Base-by-base conservation (phyloP, 495 filamentous ascomycete genomes). In the Lophium mytilinum region DNA sequence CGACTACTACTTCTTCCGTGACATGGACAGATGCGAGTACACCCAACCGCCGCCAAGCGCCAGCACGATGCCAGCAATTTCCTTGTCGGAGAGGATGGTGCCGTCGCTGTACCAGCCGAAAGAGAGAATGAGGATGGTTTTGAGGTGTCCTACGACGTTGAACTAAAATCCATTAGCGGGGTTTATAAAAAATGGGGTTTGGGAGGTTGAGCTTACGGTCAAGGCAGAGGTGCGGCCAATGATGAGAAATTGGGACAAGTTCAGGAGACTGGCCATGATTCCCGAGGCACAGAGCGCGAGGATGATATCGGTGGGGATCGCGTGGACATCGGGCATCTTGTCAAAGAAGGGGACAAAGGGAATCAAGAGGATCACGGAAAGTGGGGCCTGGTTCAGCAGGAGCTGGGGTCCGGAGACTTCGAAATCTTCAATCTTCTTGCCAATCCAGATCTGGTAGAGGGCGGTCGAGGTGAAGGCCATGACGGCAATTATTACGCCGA, bases 71-170 rank as follows among this genome's bases (percentile, higher is more conserved):
- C 62, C 62, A 35, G 35, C 57, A 53, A 53, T 57, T 35, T 65
- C 62, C 46, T 49, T 46, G 4, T 37, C 35, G 30, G 45, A 37
- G 15, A 65, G 56, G 50, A 70, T 75, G 70, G 83, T 83, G 63
- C 78, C 81, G 66, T 84, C 80, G 51, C 69, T 71, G 66, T 81
- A 65, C 62, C 62, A 65, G 17, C 62, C 62, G 30, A 65, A 58
- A 14, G 58, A 58, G 4, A 65, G 58, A 39, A 65, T 78, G 10
- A 85, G 70, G 49, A 85, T 69, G n/a, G 68, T 69, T 71, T 85
- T 82, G 47, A 86, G 75, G 58, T 86, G 83, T 45, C 80, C 76
- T 45, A 83, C 81, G 39, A 66, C 61, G 53, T 66, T 66, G 53
- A 66, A 66, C n/a, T 47, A 24, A 18, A 14, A 9, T 1, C 8